Conservation (phyloP, 495 filamentous ascomycete species). For the Tetracladium setigerum region DNA sequence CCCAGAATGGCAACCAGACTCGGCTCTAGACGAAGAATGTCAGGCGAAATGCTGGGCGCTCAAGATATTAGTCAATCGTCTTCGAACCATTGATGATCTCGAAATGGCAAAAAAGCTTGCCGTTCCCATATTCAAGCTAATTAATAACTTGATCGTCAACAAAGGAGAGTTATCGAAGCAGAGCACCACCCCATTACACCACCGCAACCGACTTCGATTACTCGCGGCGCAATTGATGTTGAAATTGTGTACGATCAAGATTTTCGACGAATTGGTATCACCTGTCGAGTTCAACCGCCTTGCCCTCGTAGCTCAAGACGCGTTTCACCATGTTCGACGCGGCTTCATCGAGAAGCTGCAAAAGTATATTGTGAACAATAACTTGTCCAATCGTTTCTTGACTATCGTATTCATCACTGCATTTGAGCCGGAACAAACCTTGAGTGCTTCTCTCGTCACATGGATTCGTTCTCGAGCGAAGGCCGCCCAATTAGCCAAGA, state of each 20-base stretch:
- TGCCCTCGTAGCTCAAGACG: slow-evolving; percentile 72
- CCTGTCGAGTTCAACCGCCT: slow-evolving; percentile 72
- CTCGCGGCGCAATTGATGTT: slow-evolving; percentile 73
- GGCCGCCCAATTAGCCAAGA: slow-evolving; percentile 41
- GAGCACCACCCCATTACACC: slow-evolving; percentile 61
- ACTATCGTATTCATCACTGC: slow-evolving; percentile 82
- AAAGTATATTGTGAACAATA: slow-evolving; percentile 66
- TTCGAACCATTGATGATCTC: slow-evolving; percentile 56
- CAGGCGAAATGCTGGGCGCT: slow-evolving; percentile 84
- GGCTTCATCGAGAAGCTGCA: slow-evolving; percentile 78
- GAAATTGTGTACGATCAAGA: slow-evolving; percentile 68
- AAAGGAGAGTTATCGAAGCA: slow-evolving; percentile 74
- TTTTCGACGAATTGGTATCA: slow-evolving; percentile 69
- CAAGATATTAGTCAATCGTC: slow-evolving; percentile 78
- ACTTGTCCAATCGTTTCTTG: slow-evolving; percentile 73
- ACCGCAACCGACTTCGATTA: slow-evolving; percentile 71
- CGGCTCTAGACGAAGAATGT: slow-evolving; percentile 67
- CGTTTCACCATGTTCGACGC: slow-evolving; percentile 59
- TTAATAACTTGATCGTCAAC: slow-evolving; percentile 64
- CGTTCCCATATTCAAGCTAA: slow-evolving; percentile 62
- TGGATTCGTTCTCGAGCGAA: slow-evolving; percentile 80
- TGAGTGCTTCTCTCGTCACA: slow-evolving; percentile 67
- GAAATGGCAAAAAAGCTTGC: slow-evolving; percentile 59
- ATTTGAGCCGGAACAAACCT: slow-evolving; percentile 66
- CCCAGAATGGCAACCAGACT: slow-evolving; percentile 60